Evolutionary conservation across 768 basidiomycete species (phyloP), one percentile per base, ranked within the genome.

Genomic region (Chiua virens): DNA sequence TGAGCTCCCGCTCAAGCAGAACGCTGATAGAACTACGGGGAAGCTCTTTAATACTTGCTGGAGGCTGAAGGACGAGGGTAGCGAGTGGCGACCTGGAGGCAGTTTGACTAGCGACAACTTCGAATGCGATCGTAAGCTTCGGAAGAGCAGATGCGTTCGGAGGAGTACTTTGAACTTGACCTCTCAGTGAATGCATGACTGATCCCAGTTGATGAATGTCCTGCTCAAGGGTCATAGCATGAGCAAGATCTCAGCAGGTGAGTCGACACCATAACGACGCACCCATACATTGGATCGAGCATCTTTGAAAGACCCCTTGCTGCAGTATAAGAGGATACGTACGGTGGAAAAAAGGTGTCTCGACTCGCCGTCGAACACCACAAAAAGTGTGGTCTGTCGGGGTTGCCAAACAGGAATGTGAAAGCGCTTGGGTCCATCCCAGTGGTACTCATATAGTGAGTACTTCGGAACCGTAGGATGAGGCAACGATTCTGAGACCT

Each of bases 331-430:
- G 43, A 63, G 45, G 36, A 63, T 51, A 17, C 52, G 62, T 20
- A 50, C 62, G 3, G 51, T 37, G 21, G 62, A 63, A 46, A 63
- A 63, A 21, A 58, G 49, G 38, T 40, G 50, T n/a, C 53, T 58
- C 8, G 62, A 62, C 45, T 43, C 46, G 18, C 54, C 52, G 18
- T 64, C 62, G 32, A 64, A 61, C 35, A 64, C 54, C 1, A 61
- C 58, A 30, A 46, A 36, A 10, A 63, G 50, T 8, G 62, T 59
- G 11, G 62, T 63, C 44, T 59, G 59, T 22, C 59, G 55, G 10
- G 62, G 62, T 20, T 64, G 56, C 62, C 62, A 55, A 15, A 61
- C 58, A 4, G 59, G 59, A 39, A 64, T 32, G 17, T 58, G 53
- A 11, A 22, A 14, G 8, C 62, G 56, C 37, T 45, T 64, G 8